Percentiles rank a stretch among this genome's conserved stretches.
phyloP scores from a whole-genome alignment of 2,329 filamentous ascomycete genomes.

The Fusarium nygamai region DNA sequence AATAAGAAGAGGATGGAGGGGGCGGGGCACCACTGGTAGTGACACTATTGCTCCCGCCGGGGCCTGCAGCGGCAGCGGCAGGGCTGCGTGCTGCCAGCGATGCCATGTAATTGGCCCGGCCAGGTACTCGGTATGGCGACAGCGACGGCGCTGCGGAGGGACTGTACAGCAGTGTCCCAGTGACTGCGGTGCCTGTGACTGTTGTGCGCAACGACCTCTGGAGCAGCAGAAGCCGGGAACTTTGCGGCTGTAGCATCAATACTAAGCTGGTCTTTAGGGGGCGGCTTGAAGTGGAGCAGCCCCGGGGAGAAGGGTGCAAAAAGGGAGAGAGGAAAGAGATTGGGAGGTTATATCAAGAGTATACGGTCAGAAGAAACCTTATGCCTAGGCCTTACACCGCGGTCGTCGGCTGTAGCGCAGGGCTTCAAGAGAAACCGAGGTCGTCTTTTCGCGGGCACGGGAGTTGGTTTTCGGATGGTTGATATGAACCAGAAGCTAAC shows the following conservation, averaged over 20 bases:
- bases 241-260: conserved; percentile 37
- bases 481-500: conserved; percentile 28
- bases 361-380: conserved; percentile 20
- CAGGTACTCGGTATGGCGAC: conserved; percentile 30
- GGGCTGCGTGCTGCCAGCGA: conserved; percentile 38
- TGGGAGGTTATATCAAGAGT: conserved; percentile 15
- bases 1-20: conserved; percentile 49
- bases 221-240: conserved; percentile 30
- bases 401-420: conserved; percentile 39
- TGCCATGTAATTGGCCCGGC: conserved; percentile 41
- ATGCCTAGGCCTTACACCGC: conserved; percentile 26
- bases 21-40: conserved; percentile 49
- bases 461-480: conserved; percentile 24
- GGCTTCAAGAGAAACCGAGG: conserved; percentile 34
- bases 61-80: conserved; percentile 38
- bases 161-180: conserved; percentile 14
- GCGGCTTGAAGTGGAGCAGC: conserved; percentile 37
- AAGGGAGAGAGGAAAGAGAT: conserved; percentile 3
- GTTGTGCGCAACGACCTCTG: conserved; percentile 34
- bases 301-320: conserved; percentile 39
- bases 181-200: conserved; percentile 13
- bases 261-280: conserved; percentile 16
- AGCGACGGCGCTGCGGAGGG: conserved; percentile 13
- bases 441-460: conserved; percentile 30
- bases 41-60: conserved; percentile 29